Percentiles rank a stretch among this genome's conserved stretches.
Evolutionary conservation across 805 yeast genomes (phyloP).

Genomic region (Ogataea saltuana): DNA sequence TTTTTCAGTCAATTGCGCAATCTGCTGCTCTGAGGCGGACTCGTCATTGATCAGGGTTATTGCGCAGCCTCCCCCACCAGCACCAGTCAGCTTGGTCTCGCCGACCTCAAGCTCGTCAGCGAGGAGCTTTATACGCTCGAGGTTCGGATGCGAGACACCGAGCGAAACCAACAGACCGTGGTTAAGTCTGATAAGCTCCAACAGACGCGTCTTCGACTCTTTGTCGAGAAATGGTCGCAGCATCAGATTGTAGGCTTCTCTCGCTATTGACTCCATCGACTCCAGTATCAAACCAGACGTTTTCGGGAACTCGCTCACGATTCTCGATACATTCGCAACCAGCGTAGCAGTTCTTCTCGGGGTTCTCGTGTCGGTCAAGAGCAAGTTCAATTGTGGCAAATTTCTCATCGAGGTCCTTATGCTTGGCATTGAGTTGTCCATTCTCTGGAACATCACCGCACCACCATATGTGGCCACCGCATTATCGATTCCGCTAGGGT

Average conservation of each 20-base stretch:
- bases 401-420: slow-evolving; percentile 67
- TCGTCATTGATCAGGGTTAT: slow-evolving; percentile 70
- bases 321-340: slow-evolving; percentile 70
- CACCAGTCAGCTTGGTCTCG: slow-evolving; percentile 92
- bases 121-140: slow-evolving; percentile 71
- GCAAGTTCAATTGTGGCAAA: slow-evolving; percentile 71
- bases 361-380: slow-evolving; percentile 82
- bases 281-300: slow-evolving; percentile 61
- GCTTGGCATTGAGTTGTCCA: slow-evolving; percentile 54
- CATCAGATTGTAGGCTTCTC: slow-evolving; percentile 70
- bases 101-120: slow-evolving; percentile 70
- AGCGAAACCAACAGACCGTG: slow-evolving; percentile 84
- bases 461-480: slow-evolving; percentile 96
- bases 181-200: slow-evolving; percentile 72
- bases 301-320: slow-evolving; percentile 53
- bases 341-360: slow-evolving; percentile 85
- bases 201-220: slow-evolving; percentile 44
- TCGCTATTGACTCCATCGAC: slow-evolving; percentile 73
- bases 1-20: slow-evolving; percentile 38
- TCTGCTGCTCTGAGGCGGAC: slow-evolving; percentile 34
- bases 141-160: slow-evolving; percentile 92
- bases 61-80: slow-evolving; percentile 99
- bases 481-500: slow-evolving; percentile 95
- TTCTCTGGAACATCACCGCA: slow-evolving; percentile 85
- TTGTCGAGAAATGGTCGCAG: slow-evolving; percentile 48